Evolutionary conservation across 1,139 yeast species (phyloP).

Genomic region (Yarrowia galli): DNA sequence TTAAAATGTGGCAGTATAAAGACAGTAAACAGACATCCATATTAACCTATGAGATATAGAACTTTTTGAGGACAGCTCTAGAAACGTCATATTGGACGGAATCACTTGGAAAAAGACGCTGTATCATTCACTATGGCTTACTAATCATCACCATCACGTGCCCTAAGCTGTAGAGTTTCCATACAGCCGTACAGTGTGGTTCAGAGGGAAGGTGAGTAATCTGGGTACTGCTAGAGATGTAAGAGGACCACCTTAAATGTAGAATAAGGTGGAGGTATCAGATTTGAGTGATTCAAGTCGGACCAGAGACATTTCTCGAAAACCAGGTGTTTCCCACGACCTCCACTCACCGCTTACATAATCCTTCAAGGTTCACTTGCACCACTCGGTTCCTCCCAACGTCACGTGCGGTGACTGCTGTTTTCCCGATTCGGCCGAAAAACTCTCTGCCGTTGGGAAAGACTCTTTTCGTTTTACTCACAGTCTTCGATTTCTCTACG

Average conservation of each 20-base stretch:
- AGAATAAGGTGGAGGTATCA: no score
- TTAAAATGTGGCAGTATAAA: no score
- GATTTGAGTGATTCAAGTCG: background rate
- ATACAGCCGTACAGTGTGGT: background rate
- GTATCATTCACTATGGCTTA: background rate
- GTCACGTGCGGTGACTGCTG: constrained; percentile 39
- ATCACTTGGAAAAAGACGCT: background rate
- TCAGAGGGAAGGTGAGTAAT: no score
- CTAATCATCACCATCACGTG: background rate
- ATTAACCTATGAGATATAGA: no score
- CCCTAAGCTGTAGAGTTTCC: background rate
- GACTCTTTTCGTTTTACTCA: constrained; percentile 36
- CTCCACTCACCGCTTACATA: background rate
- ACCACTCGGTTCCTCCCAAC: constrained; percentile 7
- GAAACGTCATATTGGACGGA: background rate
- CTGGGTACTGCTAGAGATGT: no score
- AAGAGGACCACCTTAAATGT: no score
- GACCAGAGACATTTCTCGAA: background rate
- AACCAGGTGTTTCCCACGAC: background rate
- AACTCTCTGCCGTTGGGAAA: constrained; percentile 33
- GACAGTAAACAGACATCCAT: no score
- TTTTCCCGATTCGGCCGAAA: constrained; percentile 34
- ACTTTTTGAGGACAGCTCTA: no score
- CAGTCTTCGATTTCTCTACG: constrained; percentile 39
- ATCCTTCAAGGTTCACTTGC: background rate